Evolutionary conservation across 108 stramenopile genomes (phyloP).

Genomic region (Bacterosira constricta): DNA sequence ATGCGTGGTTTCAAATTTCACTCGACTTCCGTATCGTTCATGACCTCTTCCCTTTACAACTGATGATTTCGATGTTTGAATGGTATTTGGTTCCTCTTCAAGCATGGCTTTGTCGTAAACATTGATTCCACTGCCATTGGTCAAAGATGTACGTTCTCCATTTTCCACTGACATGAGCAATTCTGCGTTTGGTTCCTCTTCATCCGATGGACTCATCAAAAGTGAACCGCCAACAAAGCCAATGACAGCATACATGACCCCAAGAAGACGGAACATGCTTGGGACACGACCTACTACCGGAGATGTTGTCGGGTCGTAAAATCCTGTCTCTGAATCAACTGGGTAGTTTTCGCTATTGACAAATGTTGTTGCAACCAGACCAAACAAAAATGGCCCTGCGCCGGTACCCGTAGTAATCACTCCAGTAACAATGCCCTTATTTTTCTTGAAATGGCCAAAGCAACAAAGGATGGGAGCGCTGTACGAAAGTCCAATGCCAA

Average conservation of each 20-base stretch:
- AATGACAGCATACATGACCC: conserved; percentile 36
- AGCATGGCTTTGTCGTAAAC: conserved; percentile 16
- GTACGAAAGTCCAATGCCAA: conserved; percentile 50
- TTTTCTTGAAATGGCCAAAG: conserved; percentile 45
- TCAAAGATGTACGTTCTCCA: conserved; percentile 22
- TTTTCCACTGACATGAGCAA: background rate
- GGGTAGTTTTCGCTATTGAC: conserved; percentile 48
- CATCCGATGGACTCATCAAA: conserved; percentile 28
- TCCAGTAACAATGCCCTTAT: conserved; percentile 50
- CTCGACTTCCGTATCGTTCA: conserved; percentile 43
- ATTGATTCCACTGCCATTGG: conserved; percentile 9
- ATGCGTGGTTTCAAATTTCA: conserved; percentile 35
- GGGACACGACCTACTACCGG: conserved; percentile 50
- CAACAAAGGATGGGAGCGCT: conserved; percentile 46
- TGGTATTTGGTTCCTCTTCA: background rate
- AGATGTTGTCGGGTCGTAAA: conserved; percentile 40
- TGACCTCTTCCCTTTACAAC: conserved; percentile 29
- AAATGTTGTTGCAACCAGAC: conserved; percentile 46
- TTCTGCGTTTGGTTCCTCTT: conserved; percentile 1
- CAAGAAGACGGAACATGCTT: conserved; percentile 42
- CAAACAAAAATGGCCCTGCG: conserved; percentile 42
- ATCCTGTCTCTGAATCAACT: conserved; percentile 34
- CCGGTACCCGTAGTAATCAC: conserved; percentile 52
- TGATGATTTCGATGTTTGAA: conserved; percentile 1
- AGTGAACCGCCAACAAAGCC: conserved; percentile 45